Evolutionary conservation across 768 basidiomycete genomes (phyloP).

Genomic region (Exidia glandulosa): DNA sequence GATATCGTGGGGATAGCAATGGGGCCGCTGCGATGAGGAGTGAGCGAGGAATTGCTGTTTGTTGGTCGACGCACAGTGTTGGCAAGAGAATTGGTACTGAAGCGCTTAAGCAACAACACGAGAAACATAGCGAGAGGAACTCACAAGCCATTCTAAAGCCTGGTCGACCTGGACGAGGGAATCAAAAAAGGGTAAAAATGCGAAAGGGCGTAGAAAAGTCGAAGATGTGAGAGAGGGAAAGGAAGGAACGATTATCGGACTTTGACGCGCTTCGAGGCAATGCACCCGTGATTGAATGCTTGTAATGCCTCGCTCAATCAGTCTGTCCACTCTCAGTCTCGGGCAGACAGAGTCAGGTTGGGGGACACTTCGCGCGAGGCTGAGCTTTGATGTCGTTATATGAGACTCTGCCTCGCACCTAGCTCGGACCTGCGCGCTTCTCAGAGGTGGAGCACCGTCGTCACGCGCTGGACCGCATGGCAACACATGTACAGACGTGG

Average conservation of each 20-base stretch:
- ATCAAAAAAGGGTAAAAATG: not conserved
- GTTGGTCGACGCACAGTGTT: too few relatives aligned
- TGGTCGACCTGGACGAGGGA: not conserved
- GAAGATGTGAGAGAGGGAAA: not conserved
- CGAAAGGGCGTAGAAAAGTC: not conserved
- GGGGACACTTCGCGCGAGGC: too few relatives aligned
- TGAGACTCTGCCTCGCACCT: not conserved
- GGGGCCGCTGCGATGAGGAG: too few relatives aligned
- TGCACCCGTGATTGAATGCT: too few relatives aligned
- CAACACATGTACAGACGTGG: not conserved
- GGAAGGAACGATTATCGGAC: not conserved
- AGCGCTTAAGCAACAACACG: not conserved
- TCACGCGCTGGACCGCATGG: not conserved
- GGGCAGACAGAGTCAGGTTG: too few relatives aligned
- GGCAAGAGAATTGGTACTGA: not conserved
- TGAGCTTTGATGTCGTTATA: too few relatives aligned
- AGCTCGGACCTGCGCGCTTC: not conserved
- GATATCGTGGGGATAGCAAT: too few relatives aligned
- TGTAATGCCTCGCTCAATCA: too few relatives aligned
- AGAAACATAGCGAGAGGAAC: not conserved
- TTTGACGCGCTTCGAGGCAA: not conserved
- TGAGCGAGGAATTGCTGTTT: too few relatives aligned
- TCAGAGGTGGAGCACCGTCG: not conserved
- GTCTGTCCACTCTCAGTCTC: too few relatives aligned
- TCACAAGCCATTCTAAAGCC: not conserved